A percentile compares a stretch with the other conserved stretches of the same genome.
These are phyloP conservation scores for Arthroderma sp. DNA, from an alignment of 2,329 filamentous ascomycete species.

Conservation along the genomic window DNA sequence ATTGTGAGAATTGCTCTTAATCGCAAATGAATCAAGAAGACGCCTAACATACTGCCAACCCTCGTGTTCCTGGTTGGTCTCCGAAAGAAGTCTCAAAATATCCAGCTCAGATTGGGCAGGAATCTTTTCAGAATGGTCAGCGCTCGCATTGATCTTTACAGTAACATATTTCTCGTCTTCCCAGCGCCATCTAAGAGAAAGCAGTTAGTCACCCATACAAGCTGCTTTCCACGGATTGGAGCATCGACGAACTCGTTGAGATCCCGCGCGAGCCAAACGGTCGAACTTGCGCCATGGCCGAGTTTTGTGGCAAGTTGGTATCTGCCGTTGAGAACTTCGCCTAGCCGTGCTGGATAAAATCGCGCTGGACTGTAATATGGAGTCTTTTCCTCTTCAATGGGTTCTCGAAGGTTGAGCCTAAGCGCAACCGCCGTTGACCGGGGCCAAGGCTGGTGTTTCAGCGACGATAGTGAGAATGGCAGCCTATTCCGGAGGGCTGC, in stretches of 20 bases:
- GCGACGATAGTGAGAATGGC: too few relatives aligned
- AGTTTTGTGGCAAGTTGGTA: conserved; percentile 22
- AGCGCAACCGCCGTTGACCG: conserved; percentile 1
- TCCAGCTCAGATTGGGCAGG: conserved; percentile 15
- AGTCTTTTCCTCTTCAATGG: conserved; percentile 4
- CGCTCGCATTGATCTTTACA: conserved; percentile 20
- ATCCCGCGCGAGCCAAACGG: conserved; percentile 27
- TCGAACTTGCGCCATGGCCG: conserved; percentile 30
- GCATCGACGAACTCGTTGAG: conserved; percentile 13
- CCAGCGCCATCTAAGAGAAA: conserved; percentile 16
- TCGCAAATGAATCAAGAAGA: conserved; percentile 20
- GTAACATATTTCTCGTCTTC: conserved; percentile 19
- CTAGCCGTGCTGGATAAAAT: conserved; percentile 7
- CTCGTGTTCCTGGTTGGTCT: conserved; percentile 14
- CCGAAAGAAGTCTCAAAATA: background rate
- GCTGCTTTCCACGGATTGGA: background rate
- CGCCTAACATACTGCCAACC: conserved; percentile 21
- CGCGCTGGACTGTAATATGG: conserved; percentile 5
- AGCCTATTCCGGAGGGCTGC: too few relatives aligned
- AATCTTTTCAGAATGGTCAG: conserved; percentile 4
- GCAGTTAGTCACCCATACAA: background rate
- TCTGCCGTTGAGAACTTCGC: conserved; percentile 10
- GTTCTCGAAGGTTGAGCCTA: conserved; percentile 1
- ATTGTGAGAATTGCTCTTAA: conserved; percentile 11
- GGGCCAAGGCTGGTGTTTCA: conserved; percentile 2